These are phyloP conservation scores for Marasmius sp. DNA, from an alignment of 1,284 basidiomycete species.

Conservation along the genomic window DNA sequence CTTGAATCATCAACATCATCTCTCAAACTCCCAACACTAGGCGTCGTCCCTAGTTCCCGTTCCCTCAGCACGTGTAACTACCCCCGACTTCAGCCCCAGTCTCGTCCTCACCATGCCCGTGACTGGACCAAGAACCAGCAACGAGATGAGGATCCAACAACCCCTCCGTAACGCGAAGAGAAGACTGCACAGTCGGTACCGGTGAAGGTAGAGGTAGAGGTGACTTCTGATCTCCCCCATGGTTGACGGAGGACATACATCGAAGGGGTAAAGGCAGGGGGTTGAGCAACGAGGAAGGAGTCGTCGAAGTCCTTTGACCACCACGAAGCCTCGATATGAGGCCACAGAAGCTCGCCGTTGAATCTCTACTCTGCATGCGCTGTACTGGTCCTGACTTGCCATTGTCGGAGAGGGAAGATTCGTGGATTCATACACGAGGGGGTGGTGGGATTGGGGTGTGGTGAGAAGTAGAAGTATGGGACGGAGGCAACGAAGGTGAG, in stretches of 20 bases:
- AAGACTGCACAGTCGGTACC: constrained; percentile 4
- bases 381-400: neutral
- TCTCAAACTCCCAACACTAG: constrained; percentile 12
- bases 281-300: constrained; percentile 8
- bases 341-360: neutral
- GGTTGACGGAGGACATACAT: neutral
- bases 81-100: neutral
- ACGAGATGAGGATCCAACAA: constrained; percentile 4
- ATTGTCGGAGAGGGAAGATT: neutral
- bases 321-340: constrained; percentile 8
- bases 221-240: neutral
- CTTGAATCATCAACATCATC: constrained; percentile 18
- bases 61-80: neutral
- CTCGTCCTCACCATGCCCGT: neutral
- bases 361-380: neutral
- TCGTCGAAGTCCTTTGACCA: constrained; percentile 5
- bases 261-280: neutral
- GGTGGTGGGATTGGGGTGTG: neutral
- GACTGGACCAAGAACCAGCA: neutral
- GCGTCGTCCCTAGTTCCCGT: neutral
- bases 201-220: constrained; percentile 8
- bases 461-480: constrained; percentile 3
- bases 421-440: neutral
- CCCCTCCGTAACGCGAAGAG: constrained; percentile 2
- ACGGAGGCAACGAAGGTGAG: constrained; percentile 5